A percentile compares a stretch with the other conserved stretches of the same genome.
phyloP scores from a whole-genome alignment of 169 alveolate species.

The Eimeria brunetti region DNA sequence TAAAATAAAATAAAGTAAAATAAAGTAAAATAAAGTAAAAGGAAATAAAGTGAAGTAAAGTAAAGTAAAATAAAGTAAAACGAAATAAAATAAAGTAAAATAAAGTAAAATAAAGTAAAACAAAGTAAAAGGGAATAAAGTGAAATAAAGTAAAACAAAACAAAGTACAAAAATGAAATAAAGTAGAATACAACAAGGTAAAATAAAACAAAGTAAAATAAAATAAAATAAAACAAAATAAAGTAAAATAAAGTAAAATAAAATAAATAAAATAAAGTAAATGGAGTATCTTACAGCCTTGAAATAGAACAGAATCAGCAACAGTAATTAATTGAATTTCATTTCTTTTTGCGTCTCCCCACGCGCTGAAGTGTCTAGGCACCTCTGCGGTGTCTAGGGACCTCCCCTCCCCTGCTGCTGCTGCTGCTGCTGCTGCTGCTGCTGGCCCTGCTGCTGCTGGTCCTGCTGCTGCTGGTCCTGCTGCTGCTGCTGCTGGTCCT shows the following conservation, averaged over 20 bases:
- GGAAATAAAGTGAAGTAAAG: too few relatives aligned
- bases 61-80: too few relatives aligned
- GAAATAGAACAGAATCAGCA: conserved; percentile 6
- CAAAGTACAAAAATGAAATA: too few relatives aligned
- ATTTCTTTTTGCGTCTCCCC: conserved; percentile 9
- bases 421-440: neutral
- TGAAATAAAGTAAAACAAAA: neutral
- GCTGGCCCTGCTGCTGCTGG: neutral
- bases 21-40: too few relatives aligned
- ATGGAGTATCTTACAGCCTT: conserved; percentile 17
- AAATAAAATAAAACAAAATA: too few relatives aligned
- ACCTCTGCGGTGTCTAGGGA: neutral
- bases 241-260: neutral
- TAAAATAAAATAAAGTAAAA: too few relatives aligned
- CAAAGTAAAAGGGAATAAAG: too few relatives aligned
- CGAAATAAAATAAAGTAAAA: too few relatives aligned
- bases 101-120: neutral
- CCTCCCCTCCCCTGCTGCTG: neutral
- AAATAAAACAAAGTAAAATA: too few relatives aligned
- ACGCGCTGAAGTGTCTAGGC: conserved; percentile 4
- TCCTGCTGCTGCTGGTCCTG: neutral
- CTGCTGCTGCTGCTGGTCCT: neutral
- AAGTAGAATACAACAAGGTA: too few relatives aligned
- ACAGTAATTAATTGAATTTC: neutral
- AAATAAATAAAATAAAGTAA: neutral